A percentile compares a stretch with the other conserved stretches of the same genome.
phyloP scores from a whole-genome alignment of 805 yeast species.

The Saccharomycopsis amapae region DNA sequence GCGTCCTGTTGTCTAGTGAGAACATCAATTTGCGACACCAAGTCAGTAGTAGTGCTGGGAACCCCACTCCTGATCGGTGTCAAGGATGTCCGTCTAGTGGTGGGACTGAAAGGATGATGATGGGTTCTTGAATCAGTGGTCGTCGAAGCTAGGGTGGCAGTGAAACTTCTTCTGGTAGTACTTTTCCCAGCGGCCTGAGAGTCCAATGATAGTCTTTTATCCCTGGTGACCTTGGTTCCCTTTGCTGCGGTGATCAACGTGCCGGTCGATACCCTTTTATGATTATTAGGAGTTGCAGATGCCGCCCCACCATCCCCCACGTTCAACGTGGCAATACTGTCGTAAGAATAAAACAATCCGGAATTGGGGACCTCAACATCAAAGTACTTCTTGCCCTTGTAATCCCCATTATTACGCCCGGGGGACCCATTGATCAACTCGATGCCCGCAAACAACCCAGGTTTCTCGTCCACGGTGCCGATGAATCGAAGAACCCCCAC shows the following conservation, averaged over 20 bases:
- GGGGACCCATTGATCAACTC: conserved; percentile 56
- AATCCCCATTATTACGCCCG: conserved; percentile 87
- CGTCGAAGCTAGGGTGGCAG: not conserved
- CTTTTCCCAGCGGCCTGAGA: conserved; percentile 5
- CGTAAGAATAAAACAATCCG: conserved; percentile 69
- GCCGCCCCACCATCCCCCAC: not conserved
- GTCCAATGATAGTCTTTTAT: conserved; percentile 10
- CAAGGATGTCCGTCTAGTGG: not conserved
- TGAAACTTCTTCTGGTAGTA: conserved; percentile 3
- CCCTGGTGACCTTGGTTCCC: not conserved
- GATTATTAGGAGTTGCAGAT: not conserved
- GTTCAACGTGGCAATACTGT: conserved; percentile 24
- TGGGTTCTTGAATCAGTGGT: not conserved
- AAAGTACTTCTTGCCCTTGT: conserved; percentile 65
- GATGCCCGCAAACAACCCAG: conserved; percentile 79
- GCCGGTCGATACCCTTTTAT: conserved; percentile 4
- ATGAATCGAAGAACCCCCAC: conserved; percentile 60
- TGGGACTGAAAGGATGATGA: not conserved
- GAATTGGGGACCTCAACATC: conserved; percentile 53
- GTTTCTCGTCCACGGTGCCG: conserved; percentile 67
- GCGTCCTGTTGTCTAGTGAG: conserved; percentile 8
- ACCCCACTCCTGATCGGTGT: not conserved
- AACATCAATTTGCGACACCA: conserved; percentile 1
- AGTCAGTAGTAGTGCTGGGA: not conserved
- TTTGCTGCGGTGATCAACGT: not conserved